Conservation (phyloP, 2,329 filamentous ascomycete species). For the Ascocoryne sarcoides region DNA sequence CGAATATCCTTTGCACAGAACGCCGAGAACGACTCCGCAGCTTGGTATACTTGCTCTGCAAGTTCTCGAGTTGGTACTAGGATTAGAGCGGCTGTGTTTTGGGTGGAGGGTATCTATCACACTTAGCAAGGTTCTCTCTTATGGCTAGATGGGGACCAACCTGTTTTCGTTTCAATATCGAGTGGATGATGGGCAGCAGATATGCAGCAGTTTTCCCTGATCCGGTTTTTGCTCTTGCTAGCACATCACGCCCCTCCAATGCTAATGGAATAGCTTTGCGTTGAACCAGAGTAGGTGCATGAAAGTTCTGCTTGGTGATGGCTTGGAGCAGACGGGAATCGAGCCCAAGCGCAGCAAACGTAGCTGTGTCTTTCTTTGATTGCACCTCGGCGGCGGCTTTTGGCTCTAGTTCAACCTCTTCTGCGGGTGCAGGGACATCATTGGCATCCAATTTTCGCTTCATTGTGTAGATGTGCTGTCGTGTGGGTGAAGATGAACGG, state of each 20-base stretch:
- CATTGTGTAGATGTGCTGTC: too few relatives aligned
- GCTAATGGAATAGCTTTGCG: constrained; percentile 79
- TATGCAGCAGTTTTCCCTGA: constrained; percentile 98
- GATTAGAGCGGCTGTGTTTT: constrained; percentile 66
- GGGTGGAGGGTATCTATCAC: constrained; percentile 38
- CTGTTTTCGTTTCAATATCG: constrained; percentile 70
- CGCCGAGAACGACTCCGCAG: constrained; percentile 64
- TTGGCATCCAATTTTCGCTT: constrained; percentile 54
- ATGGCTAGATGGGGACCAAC: constrained; percentile 31
- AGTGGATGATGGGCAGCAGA: constrained; percentile 77
- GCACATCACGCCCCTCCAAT: constrained; percentile 77
- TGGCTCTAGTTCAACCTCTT: constrained; percentile 23
- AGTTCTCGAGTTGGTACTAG: constrained; percentile 93
- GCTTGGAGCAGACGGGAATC: constrained; percentile 82
- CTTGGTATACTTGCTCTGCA: constrained; percentile 79
- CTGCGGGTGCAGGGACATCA: constrained; percentile 37
- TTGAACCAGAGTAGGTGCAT: constrained; percentile 82
- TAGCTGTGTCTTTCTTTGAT: constrained; percentile 27
- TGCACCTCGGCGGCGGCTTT: constrained; percentile 22
- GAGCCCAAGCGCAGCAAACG: constrained; percentile 70
- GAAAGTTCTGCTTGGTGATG: constrained; percentile 74
- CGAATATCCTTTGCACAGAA: constrained; percentile 82
- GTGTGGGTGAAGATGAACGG: too few relatives aligned
- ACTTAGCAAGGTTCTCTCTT: constrained; percentile 10
- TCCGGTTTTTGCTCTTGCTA: constrained; percentile 88